Evolutionary conservation across 805 yeast species (phyloP).

Genomic region (Komagataella mondaviorum): DNA sequence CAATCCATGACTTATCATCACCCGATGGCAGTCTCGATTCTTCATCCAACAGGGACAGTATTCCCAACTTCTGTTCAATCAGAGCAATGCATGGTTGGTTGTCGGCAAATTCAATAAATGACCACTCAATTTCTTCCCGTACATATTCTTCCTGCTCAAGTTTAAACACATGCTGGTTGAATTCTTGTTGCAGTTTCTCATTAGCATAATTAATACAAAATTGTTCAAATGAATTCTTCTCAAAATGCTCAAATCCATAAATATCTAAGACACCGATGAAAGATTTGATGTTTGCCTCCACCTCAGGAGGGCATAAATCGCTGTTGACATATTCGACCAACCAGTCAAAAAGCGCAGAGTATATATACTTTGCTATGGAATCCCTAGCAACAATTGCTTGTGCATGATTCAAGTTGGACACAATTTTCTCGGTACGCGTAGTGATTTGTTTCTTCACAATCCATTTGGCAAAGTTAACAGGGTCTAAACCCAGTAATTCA

Average conservation of each 20-base stretch:
- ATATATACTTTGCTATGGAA: constrained; percentile 91
- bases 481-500: constrained; percentile 70
- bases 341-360: constrained; percentile 93
- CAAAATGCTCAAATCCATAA: constrained; percentile 95
- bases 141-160: constrained; percentile 93
- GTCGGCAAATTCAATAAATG: constrained; percentile 89
- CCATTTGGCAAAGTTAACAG: constrained; percentile 75
- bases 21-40: constrained; percentile 94
- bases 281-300: constrained; percentile 41
- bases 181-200: constrained; percentile 94
- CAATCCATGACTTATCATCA: constrained; percentile 82
- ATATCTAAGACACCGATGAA: constrained; percentile 96
- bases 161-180: constrained; percentile 94
- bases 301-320: constrained; percentile 68
- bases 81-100: constrained; percentile 93
- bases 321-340: constrained; percentile 71
- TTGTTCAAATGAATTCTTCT: constrained; percentile 89
- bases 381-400: constrained; percentile 90
- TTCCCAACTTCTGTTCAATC: constrained; percentile 82
- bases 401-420: constrained; percentile 64
- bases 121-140: constrained; percentile 89
- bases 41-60: constrained; percentile 80
- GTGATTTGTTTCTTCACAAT: constrained; percentile 81
- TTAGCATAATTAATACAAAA: constrained; percentile 95
- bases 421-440: constrained; percentile 87